Percentiles rank a stretch among this genome's conserved stretches.
Evolutionary conservation across 257 asterid species (phyloP).

Genomic region (Ajuga chamaepitys): DNA sequence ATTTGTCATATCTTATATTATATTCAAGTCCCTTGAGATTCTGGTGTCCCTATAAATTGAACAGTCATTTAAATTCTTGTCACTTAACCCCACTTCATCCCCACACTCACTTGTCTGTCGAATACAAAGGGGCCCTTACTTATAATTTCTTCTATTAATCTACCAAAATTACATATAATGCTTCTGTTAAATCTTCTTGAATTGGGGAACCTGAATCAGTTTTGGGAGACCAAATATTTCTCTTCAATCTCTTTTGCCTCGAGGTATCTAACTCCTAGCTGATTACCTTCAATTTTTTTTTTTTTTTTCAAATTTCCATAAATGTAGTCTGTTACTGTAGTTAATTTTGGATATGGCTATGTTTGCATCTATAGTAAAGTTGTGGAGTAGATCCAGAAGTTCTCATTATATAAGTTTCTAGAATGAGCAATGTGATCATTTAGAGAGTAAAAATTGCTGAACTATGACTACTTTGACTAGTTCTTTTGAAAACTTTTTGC

Average conservation of each 20-base stretch:
- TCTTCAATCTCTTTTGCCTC: neutral
- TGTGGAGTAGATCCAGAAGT: slow-evolving; percentile 17
- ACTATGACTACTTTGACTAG: neutral
- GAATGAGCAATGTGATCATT: neutral
- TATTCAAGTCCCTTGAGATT: neutral
- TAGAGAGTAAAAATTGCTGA: neutral
- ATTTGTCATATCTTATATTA: neutral
- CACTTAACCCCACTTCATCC: slow-evolving; percentile 25
- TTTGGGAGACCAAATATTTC: slow-evolving; percentile 13
- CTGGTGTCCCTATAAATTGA: neutral
- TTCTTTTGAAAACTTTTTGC: neutral
- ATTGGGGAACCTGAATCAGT: slow-evolving; percentile 2
- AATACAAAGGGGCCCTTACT: slow-evolving; percentile 22
- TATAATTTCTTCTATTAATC: neutral
- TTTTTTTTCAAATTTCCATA: neutral
- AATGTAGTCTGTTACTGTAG: neutral
- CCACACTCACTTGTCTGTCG: slow-evolving; percentile 38
- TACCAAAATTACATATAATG: neutral
- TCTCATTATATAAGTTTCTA: slow-evolving; percentile 8
- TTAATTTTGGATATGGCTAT: too few relatives aligned
- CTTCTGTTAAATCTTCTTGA: slow-evolving; percentile 9
- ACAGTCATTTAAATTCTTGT: slow-evolving; percentile 6
- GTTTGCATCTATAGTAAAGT: neutral
- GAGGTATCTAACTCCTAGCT: slow-evolving; percentile 1
- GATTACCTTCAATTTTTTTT: neutral